Percentiles rank a stretch among this genome's conserved stretches.
Conservation (phyloP, 768 basidiomycete genomes). For the Leucocoprinus leucothites region DNA sequence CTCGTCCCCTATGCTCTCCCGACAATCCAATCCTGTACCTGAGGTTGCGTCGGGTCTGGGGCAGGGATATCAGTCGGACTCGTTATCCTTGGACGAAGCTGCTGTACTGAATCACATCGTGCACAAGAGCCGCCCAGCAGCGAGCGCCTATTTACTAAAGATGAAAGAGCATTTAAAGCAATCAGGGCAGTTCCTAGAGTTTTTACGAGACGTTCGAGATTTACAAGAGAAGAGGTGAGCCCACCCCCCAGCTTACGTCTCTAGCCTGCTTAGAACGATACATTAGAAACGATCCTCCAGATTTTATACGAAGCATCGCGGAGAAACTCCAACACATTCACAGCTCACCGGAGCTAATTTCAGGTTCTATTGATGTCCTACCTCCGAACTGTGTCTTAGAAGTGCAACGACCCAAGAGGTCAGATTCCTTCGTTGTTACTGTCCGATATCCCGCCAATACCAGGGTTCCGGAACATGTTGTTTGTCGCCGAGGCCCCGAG, state of each 20-base stretch:
- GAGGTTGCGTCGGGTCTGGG: neutral
- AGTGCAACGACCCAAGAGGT: neutral
- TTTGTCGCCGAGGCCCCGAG: neutral
- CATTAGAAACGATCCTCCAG: neutral
- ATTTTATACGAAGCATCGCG: neutral
- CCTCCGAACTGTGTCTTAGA: neutral
- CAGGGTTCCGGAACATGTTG: neutral
- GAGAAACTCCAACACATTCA: neutral
- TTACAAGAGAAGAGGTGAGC: neutral
- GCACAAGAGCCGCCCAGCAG: neutral
- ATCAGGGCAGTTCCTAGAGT: neutral
- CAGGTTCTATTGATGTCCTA: neutral
- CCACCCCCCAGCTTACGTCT: no score
- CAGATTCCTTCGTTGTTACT: neutral
- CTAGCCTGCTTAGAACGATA: neutral
- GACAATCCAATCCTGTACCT: neutral
- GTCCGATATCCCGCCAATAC: neutral
- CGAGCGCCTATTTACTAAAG: slow-evolving; percentile 4
- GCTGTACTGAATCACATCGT: neutral
- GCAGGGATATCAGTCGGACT: neutral
- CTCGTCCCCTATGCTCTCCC: neutral
- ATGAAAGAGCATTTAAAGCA: neutral
- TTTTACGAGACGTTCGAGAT: neutral
- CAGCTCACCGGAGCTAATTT: neutral
- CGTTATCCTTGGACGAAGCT: neutral